These are phyloP conservation scores for Acanthamoeba sp. DNA, from an alignment of 208 protist species.

Conservation along the genomic window DNA sequence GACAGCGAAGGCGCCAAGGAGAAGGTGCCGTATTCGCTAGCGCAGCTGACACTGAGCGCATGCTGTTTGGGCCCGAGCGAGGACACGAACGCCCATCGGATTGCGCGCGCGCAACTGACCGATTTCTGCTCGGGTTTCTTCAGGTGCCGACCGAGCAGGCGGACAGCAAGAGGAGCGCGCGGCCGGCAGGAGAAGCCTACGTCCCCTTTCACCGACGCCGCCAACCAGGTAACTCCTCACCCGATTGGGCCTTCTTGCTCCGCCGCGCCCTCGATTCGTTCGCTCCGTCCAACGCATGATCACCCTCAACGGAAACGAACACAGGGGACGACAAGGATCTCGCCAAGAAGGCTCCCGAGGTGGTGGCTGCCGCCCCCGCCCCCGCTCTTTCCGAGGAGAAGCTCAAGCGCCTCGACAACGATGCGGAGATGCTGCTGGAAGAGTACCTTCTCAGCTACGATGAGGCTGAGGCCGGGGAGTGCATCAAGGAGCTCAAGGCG, in stretches of 20 bases:
- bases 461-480: slow-evolving; percentile 7
- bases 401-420: neutral
- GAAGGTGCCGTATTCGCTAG: neutral
- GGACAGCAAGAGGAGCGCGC: neutral
- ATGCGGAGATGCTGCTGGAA: slow-evolving; percentile 4
- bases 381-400: neutral
- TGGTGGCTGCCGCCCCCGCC: neutral
- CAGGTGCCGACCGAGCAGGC: neutral
- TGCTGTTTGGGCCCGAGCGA: too few relatives aligned
- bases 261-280: neutral
- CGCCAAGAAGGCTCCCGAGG: neutral
- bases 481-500: slow-evolving; percentile 43
- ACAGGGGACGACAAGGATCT: neutral
- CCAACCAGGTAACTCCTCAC: neutral
- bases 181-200: neutral
- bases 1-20: slow-evolving; percentile 15
- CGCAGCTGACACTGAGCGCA: too few relatives aligned
- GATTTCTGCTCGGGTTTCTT: neutral
- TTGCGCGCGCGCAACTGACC: neutral
- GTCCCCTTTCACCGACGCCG: neutral
- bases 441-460: slow-evolving; percentile 32
- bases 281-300: too few relatives aligned
- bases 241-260: neutral
- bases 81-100: neutral
- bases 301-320: neutral